Percentiles rank a stretch among this genome's conserved stretches.
Evolutionary conservation across 2,329 filamentous ascomycete genomes (phyloP).

Genomic region (Juglanconis oblonga): DNA sequence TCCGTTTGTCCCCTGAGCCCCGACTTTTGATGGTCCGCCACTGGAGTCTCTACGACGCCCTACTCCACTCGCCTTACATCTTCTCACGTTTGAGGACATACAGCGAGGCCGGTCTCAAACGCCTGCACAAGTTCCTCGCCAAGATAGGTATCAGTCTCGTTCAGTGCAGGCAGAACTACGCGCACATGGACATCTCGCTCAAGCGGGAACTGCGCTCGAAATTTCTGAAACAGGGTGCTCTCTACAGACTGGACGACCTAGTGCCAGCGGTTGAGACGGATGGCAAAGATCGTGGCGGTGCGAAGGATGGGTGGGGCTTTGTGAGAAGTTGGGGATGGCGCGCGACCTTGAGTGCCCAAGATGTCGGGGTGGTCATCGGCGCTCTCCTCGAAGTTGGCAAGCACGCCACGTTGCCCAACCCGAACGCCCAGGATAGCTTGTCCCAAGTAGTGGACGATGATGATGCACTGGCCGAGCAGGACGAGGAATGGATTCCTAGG

Average conservation of each 20-base stretch:
- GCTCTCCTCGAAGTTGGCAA: conserved; percentile 90
- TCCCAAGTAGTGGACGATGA: conserved; percentile 43
- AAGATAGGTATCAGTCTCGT: conserved; percentile 97
- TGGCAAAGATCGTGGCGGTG: conserved; percentile 64
- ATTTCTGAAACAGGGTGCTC: conserved; percentile 83
- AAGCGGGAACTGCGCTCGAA: conserved; percentile 84
- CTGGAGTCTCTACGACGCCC: conserved; percentile 97
- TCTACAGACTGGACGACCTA: conserved; percentile 92
- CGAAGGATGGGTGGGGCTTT: conserved; percentile 94
- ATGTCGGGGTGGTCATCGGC: conserved; percentile 89
- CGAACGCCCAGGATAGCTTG: conserved; percentile 28
- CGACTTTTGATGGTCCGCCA: conserved; percentile 89
- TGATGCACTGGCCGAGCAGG: conserved; percentile 48
- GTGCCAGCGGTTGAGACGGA: conserved; percentile 76
- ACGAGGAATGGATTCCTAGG: conserved; percentile 62
- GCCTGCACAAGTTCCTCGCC: conserved; percentile 88
- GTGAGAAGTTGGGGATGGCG: conserved; percentile 98
- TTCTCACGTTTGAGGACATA: conserved; percentile 90
- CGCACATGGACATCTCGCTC: conserved; percentile 97
- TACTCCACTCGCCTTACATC: conserved; percentile 95
- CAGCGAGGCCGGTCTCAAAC: conserved; percentile 84
- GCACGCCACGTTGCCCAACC: conserved; percentile 36
- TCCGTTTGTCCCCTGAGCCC: conserved; percentile 89
- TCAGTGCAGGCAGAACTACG: conserved; percentile 93
- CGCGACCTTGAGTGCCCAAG: conserved; percentile 86